These are phyloP conservation scores for Nasturtium officinale DNA, from an alignment of 345 rosid genomes.

Conservation along the genomic window DNA sequence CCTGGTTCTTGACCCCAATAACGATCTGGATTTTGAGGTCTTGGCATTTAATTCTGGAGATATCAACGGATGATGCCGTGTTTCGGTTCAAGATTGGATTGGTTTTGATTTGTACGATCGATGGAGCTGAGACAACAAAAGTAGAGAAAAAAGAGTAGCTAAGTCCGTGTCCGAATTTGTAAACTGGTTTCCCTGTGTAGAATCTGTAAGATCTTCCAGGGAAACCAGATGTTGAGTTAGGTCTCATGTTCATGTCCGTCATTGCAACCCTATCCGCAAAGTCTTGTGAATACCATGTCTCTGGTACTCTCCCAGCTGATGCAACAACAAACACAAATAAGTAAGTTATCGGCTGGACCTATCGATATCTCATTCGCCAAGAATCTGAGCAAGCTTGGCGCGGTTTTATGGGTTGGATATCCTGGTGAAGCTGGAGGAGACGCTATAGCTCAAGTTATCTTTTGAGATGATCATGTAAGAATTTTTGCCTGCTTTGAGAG, in stretches of 20 bases:
- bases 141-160: slow-evolving; percentile 53
- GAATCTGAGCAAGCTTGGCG: too few relatives aligned
- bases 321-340: too few relatives aligned
- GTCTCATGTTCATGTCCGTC: slow-evolving; percentile 63
- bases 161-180: slow-evolving; percentile 59
- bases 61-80: slow-evolving; percentile 40
- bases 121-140: slow-evolving; percentile 38
- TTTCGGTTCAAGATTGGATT: slow-evolving; percentile 31
- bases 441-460: too few relatives aligned
- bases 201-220: slow-evolving; percentile 67
- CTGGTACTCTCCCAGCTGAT: slow-evolving; percentile 32
- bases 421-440: too few relatives aligned
- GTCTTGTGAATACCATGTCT: slow-evolving; percentile 53
- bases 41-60: slow-evolving; percentile 46
- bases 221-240: slow-evolving; percentile 44
- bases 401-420: too few relatives aligned
- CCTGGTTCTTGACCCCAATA: slow-evolving; percentile 54
- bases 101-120: slow-evolving; percentile 37
- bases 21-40: slow-evolving; percentile 32
- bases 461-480: background rate
- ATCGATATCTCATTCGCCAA: too few relatives aligned
- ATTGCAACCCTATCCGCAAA: slow-evolving; percentile 49
- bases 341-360: too few relatives aligned
- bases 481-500: slow-evolving; percentile 59
- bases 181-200: slow-evolving; percentile 55